Evolutionary conservation across 176 grass and related monocot species (phyloP), one percentile per base, ranked within the genome.

Genomic region (Chloris gayana): DNA sequence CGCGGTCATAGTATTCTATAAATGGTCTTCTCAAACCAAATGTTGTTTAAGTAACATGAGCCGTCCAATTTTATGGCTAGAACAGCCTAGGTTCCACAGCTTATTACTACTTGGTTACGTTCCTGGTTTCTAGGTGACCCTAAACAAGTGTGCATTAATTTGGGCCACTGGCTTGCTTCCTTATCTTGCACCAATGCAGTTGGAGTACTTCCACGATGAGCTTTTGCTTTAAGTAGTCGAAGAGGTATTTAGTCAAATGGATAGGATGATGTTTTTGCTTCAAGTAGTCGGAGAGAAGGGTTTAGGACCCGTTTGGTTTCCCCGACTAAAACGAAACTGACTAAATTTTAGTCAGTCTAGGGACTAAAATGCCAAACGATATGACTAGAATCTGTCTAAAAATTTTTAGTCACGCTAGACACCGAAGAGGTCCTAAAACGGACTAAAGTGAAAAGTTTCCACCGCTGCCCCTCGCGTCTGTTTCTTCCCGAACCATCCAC

Each of bases 1-100:
- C 15, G 73, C 15, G 73, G 73, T 11, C 27, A 19, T 14, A 11
- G 21, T 73, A 72, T 73, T 78, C 37, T n/a, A 66, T 69, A 24
- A 7, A 4, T 4, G 46, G 5, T 65, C 15, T 35, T 66, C 15
- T 24, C 53, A 60, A 59, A 72, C 38, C 7, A 2, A 1, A 25
- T 26, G 74, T 17, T 41, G 5, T 49, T 72, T 67, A 59, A 49
- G 39, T 44, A 78, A 21, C 50, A 29, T 24, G 29, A 31, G 34
- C 26, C 1, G 14, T 53, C 67, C 67, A 72, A 46, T 39, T 65
- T 46, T 35, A 47, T 73, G 47, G 47, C 12, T 39, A 59, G 31
- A 63, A 63, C 65, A 78, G 12, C 53, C 62, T 73, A 10, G 27
- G 39, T 72, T 78, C 2, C 35, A 24, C 29, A 59, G 54, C 14